Evolutionary conservation across 345 rosid species (phyloP).

Genomic region (Moricandia arvensis): DNA sequence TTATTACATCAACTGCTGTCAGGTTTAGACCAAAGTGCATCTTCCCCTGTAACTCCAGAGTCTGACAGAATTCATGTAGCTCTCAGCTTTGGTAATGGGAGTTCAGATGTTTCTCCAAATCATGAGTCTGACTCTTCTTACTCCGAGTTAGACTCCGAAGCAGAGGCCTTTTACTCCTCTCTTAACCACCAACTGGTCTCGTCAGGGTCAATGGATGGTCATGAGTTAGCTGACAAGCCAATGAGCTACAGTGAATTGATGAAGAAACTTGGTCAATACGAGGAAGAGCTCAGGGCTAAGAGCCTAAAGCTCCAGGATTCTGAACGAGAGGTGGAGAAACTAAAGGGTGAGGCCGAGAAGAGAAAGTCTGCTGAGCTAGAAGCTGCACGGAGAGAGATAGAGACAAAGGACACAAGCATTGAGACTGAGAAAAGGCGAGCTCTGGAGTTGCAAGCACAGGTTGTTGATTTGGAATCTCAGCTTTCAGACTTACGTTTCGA

Average conservation of each 20-base stretch:
- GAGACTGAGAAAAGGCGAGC: conserved; percentile 41
- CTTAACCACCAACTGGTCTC: conserved; percentile 45
- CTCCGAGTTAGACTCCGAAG: conserved; percentile 66
- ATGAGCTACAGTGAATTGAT: conserved; percentile 45
- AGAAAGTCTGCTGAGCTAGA: conserved; percentile 46
- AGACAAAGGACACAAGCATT: conserved; percentile 32
- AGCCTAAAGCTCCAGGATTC: conserved; percentile 47
- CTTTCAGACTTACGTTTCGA: conserved; percentile 34
- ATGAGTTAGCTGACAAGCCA: conserved; percentile 27
- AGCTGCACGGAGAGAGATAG: conserved; percentile 30
- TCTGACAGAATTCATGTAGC: conserved; percentile 47
- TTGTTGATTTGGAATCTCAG: conserved; percentile 40
- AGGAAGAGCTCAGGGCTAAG: conserved; percentile 51
- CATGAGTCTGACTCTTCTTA: conserved; percentile 68
- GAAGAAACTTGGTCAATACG: conserved; percentile 35
- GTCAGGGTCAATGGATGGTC: conserved; percentile 30
- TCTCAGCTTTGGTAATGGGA: conserved; percentile 50
- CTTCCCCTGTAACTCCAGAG: conserved; percentile 45
- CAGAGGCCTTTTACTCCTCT: conserved; percentile 64
- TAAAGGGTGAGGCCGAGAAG: conserved; percentile 47
- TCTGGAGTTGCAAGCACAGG: conserved; percentile 35
- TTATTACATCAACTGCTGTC: conserved; percentile 23
- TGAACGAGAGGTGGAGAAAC: conserved; percentile 55
- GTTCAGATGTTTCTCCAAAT: conserved; percentile 51
- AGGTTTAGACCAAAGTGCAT: conserved; percentile 40